Conservation (phyloP, 2,329 filamentous ascomycete genomes). For the Pestalotiopsis sp. region DNA sequence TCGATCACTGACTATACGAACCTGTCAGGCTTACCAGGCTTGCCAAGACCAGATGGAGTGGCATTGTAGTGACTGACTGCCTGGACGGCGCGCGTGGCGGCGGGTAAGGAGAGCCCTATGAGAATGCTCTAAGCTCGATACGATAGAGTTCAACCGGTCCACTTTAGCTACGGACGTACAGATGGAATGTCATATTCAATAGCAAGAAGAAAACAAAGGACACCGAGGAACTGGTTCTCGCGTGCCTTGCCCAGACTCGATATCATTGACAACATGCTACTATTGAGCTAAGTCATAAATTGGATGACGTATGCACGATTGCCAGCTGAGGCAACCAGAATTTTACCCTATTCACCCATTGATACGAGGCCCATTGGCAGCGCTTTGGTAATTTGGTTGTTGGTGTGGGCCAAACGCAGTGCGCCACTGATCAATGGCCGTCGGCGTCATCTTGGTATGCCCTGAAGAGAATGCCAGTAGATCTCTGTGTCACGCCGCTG, state of each 20-base stretch:
- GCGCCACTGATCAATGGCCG: background rate
- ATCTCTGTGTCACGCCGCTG: background rate
- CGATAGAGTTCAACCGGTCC: background rate
- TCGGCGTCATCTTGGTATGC: background rate
- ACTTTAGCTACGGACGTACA: background rate
- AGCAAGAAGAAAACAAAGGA: background rate
- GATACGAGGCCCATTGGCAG: background rate
- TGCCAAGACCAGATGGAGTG: background rate
- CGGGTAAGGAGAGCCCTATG: background rate
- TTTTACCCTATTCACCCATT: background rate
- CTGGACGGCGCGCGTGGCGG: background rate
- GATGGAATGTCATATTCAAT: background rate
- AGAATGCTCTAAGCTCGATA: background rate
- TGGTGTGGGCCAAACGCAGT: background rate
- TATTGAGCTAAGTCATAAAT: background rate
- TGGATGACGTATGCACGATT: background rate
- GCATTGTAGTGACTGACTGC: background rate
- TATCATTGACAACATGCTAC: background rate
- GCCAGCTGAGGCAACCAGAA: background rate
- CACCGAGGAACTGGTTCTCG: background rate
- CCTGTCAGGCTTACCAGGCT: background rate
- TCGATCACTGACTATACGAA: background rate
- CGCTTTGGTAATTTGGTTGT: background rate
- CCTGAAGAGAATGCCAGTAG: background rate
- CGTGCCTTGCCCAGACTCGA: background rate